Base-by-base conservation (phyloP, 176 grass and related monocot species). In the Aegilops sharonensis region DNA sequence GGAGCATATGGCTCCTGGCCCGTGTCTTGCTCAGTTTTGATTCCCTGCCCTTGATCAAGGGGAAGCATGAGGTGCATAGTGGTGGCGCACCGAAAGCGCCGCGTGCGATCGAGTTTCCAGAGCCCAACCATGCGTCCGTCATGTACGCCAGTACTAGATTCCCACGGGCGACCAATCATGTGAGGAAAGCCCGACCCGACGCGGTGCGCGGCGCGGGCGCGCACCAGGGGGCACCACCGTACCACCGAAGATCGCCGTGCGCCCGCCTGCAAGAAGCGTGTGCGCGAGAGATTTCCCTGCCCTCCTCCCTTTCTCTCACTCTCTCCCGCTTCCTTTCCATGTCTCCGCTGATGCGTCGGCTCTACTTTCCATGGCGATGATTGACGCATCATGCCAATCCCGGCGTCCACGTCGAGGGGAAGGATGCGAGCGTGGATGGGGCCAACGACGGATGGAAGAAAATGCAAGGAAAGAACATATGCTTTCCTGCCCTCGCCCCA, bases 391-490 rank as follows among this genome's bases (percentile, higher is more conserved):
- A 68, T 23, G 36, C 11, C 31, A 9, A 0, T 20, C 74, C 35
- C 36, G 32, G 29, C 31, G 40, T 35, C 52, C 63, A 12, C 68
- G 47, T 42, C 39, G 69, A 13, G 48, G 36, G 4, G 34, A 39
- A 21, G 45, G 47, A 21, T 39, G 68, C 32, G 20, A 52, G 48
- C 48, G 45, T 48, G 45, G 45, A 54, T 54, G 76, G 56, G 74
- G 20, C 5, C 3, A 20, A 4, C 12, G 34, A 2, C 40, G 60
- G 78, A 50, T 83, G 89, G 84, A 87, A 87, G 65, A 87, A 90
- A 86, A 80, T 83, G 84, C 79, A 90, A 90, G 89, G 78, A 90
- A 87, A 90, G 89, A 90, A 90, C 84, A 42, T 81, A 87, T 79
- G 42, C 84, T 87, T 90, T 87, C 74, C 73, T 79, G 65, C 74